Evolutionary conservation across 2,329 filamentous ascomycete species (phyloP).

Genomic region (Pyrenophora seminiperda): DNA sequence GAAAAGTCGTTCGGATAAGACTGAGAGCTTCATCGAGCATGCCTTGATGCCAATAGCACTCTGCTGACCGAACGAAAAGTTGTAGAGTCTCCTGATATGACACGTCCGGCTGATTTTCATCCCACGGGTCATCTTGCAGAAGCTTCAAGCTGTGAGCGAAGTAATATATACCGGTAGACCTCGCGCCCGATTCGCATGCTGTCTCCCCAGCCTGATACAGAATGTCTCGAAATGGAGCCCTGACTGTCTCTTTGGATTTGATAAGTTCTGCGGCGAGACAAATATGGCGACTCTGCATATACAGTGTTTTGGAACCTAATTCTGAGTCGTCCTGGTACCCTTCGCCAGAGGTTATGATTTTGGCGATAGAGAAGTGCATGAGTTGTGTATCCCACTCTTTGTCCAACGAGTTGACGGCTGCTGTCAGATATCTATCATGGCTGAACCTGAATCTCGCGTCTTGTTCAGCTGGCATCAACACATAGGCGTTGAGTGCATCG

Average conservation of each 20-base stretch:
- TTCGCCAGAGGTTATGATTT: conserved; percentile 76
- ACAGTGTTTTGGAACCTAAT: conserved; percentile 56
- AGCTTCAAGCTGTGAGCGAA: conserved; percentile 77
- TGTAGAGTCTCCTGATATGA: conserved; percentile 84
- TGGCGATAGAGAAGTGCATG: conserved; percentile 91
- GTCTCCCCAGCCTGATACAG: conserved; percentile 78
- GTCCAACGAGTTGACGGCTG: conserved; percentile 66
- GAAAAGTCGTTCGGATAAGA: conserved; percentile 72
- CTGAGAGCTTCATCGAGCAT: conserved; percentile 70
- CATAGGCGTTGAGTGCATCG: conserved; percentile 76
- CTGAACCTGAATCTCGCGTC: conserved; percentile 87
- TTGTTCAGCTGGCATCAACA: conserved; percentile 79
- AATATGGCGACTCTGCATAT: conserved; percentile 80
- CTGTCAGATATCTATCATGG: conserved; percentile 84
- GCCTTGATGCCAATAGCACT: conserved; percentile 80
- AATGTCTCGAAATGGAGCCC: conserved; percentile 73
- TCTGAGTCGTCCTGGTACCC: conserved; percentile 62
- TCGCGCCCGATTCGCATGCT: conserved; percentile 80
- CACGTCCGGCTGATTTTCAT: conserved; percentile 69
- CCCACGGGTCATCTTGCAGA: conserved; percentile 82
- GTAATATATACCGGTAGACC: conserved; percentile 80
- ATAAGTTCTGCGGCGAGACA: conserved; percentile 78
- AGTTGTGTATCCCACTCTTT: conserved; percentile 56
- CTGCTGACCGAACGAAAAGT: conserved; percentile 73
- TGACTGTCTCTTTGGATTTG: conserved; percentile 64